These are phyloP conservation scores for Cladorrhinum sp. DNA, from an alignment of 2,329 filamentous ascomycete genomes.

Conservation along the genomic window DNA sequence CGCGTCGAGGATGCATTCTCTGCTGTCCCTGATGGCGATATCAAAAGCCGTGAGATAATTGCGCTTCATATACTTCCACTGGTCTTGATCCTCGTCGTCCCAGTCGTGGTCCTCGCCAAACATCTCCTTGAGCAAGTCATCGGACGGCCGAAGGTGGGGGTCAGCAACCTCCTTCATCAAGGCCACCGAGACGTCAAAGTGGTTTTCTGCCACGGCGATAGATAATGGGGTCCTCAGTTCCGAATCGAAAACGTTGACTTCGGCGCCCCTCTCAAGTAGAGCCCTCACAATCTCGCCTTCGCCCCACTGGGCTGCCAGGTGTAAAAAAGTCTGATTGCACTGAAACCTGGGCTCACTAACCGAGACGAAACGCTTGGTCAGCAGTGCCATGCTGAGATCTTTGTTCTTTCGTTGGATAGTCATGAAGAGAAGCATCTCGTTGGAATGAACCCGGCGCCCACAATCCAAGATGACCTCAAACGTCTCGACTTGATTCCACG, in stretches of 20 bases:
- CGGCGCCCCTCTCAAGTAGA: constrained; percentile 25
- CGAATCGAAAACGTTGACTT: constrained; percentile 26
- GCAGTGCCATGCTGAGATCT: constrained; percentile 21
- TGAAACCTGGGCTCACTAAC: constrained; percentile 21
- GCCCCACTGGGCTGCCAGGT: constrained; percentile 25
- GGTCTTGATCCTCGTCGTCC: constrained; percentile 14
- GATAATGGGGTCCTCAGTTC: constrained; percentile 24
- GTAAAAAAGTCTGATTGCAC: constrained; percentile 25
- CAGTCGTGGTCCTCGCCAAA: constrained; percentile 7
- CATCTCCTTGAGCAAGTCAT: constrained; percentile 18
- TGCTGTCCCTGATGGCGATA: constrained; percentile 24
- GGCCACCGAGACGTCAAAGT: constrained; percentile 7
- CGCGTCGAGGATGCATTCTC: constrained; percentile 19
- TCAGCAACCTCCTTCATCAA: constrained; percentile 27
- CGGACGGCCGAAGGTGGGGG: constrained; percentile 24
- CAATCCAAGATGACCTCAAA: constrained; percentile 24
- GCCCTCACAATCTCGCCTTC: constrained; percentile 20
- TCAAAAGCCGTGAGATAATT: constrained; percentile 25
- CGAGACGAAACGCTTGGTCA: constrained; percentile 21
- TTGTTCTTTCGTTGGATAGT: constrained; percentile 22
- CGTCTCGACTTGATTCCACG: constrained; percentile 25
- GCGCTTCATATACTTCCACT: constrained; percentile 18
- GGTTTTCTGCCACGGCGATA: constrained; percentile 22
- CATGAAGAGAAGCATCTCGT: constrained; percentile 24
- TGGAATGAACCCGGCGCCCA: constrained; percentile 20